phyloP scores from a whole-genome alignment of 163 green algal genomes.

The Scenedesmus sp. region DNA sequence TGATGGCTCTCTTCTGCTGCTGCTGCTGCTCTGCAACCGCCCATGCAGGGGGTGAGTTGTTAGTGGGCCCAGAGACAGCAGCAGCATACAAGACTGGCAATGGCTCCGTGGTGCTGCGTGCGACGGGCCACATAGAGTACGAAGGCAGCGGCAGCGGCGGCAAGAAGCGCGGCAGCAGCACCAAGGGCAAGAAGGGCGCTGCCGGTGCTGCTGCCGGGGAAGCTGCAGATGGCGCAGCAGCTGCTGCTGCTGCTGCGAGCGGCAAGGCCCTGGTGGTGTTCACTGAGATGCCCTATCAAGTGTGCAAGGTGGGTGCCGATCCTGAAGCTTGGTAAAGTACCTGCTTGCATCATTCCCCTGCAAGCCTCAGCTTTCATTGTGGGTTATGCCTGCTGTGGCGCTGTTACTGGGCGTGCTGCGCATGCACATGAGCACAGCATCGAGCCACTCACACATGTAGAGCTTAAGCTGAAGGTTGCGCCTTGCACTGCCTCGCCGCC shows the following conservation, averaged over 20 bases:
- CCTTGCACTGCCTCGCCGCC: background rate
- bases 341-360: too few relatives aligned
- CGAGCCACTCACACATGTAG: background rate
- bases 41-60: constrained; percentile 79
- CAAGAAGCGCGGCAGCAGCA: constrained; percentile 27
- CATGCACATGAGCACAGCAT: background rate
- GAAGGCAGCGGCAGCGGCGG: constrained; percentile 24
- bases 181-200: background rate
- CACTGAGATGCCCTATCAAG: constrained; percentile 95
- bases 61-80: constrained; percentile 71
- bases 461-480: background rate
- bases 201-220: background rate
- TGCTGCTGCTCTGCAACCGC: background rate
- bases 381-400: too few relatives aligned
- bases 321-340: background rate
- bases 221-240: constrained; percentile 49
- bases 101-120: constrained; percentile 85
- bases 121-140: constrained; percentile 84
- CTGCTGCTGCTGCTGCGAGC: constrained; percentile 7
- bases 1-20: background rate
- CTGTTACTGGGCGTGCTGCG: background rate
- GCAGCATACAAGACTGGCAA: constrained; percentile 84
- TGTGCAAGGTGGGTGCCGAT: constrained; percentile 81
- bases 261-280: constrained; percentile 82
- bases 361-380: too few relatives aligned